These are phyloP conservation scores for Colletotrichum noveboracense DNA, from an alignment of 2,329 filamentous ascomycete genomes.

Conservation along the genomic window DNA sequence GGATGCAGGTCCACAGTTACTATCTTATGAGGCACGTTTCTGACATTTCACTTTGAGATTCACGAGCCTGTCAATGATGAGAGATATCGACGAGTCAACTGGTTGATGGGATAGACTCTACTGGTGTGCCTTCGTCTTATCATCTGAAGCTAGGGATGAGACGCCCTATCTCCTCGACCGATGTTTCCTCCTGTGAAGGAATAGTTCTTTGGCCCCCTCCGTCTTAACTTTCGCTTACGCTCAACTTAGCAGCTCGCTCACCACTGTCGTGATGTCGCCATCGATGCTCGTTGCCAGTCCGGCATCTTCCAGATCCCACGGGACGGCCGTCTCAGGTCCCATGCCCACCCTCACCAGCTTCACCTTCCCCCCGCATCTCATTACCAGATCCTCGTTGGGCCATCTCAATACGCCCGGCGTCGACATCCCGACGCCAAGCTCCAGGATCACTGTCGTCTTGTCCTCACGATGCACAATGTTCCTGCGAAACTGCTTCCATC, in stretches of 20 bases:
- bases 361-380: conserved; percentile 4
- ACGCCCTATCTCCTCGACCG: conserved; percentile 4
- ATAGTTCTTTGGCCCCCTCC: neutral
- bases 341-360: conserved; percentile 24
- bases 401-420: conserved; percentile 24
- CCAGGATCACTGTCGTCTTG: conserved; percentile 19
- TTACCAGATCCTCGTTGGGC: conserved; percentile 23
- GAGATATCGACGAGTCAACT: neutral
- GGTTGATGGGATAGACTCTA: neutral
- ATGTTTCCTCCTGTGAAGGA: neutral
- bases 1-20: neutral
- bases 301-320: conserved; percentile 17
- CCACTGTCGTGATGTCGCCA: conserved; percentile 16
- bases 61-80: neutral
- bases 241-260: neutral
- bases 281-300: conserved; percentile 22
- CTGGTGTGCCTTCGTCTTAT: conserved; percentile 5
- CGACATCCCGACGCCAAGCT: conserved; percentile 25
- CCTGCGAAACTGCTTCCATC: conserved; percentile 18
- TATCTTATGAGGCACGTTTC: conserved; percentile 4
- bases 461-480: neutral
- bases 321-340: conserved; percentile 21
- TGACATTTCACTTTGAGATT: conserved; percentile 1
- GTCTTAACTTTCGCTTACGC: neutral
- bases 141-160: conserved; percentile 16